Evolutionary conservation across 768 basidiomycete species (phyloP).

Genomic region (Tephrocybe sp.): DNA sequence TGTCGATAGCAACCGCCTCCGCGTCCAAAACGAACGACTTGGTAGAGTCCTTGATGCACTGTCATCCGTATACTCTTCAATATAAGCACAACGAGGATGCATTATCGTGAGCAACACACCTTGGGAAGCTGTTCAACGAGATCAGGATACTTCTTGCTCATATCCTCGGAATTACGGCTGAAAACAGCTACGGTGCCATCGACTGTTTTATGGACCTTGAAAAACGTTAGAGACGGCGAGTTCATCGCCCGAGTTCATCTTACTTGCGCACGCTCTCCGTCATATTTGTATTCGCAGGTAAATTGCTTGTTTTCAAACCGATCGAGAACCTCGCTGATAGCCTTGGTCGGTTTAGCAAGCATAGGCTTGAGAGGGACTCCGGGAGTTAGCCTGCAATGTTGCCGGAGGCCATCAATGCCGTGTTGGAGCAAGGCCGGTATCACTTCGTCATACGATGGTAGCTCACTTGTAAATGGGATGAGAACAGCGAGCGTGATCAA

Average conservation of each 20-base stretch:
- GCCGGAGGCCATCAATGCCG: slow-evolving; percentile 69
- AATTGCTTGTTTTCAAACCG: slow-evolving; percentile 94
- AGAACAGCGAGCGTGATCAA: slow-evolving; percentile 1
- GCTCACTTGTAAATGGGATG: slow-evolving; percentile 57
- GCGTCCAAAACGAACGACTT: slow-evolving; percentile 94
- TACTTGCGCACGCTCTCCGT: slow-evolving; percentile 95
- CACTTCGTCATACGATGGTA: slow-evolving; percentile 90
- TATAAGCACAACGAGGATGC: background rate
- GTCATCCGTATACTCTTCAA: slow-evolving; percentile 6
- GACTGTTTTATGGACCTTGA: slow-evolving; percentile 79
- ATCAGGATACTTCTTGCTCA: slow-evolving; percentile 99
- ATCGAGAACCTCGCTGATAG: slow-evolving; percentile 96
- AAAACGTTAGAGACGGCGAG: slow-evolving; percentile 1
- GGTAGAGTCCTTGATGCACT: slow-evolving; percentile 86
- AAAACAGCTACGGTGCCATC: slow-evolving; percentile 89
- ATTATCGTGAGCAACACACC: slow-evolving; percentile 41
- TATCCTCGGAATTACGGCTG: slow-evolving; percentile 97
- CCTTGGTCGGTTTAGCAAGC: slow-evolving; percentile 99
- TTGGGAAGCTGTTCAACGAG: slow-evolving; percentile 90
- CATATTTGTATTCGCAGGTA: slow-evolving; percentile 99
- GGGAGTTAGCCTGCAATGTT: slow-evolving; percentile 87
- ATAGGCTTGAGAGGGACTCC: slow-evolving; percentile 98
- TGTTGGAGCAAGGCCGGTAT: slow-evolving; percentile 84
- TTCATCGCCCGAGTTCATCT: background rate
- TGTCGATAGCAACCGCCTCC: slow-evolving; percentile 96